Conservation (phyloP, 352 stramenopile species). For the Globisporangium splendens region DNA sequence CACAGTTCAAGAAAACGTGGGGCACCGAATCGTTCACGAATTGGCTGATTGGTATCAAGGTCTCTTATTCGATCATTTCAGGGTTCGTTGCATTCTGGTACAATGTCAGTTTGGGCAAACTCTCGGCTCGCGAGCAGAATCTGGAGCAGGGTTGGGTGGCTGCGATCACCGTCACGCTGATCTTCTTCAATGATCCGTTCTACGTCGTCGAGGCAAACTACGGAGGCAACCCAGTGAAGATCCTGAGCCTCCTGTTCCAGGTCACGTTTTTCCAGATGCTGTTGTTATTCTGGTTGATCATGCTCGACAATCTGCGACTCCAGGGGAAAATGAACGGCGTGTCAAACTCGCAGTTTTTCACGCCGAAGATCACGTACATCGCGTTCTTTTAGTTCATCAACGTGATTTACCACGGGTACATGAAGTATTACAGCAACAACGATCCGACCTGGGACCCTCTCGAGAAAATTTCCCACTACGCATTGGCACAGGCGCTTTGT, state of each 20-base stretch:
- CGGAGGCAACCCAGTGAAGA: conserved; percentile 41
- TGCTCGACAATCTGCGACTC: conserved; percentile 54
- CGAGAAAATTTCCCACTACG: conserved; percentile 33
- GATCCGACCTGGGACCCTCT: conserved; percentile 45
- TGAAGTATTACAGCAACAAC: conserved; percentile 64
- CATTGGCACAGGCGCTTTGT: conserved; percentile 29
- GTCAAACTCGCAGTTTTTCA: conserved; percentile 53
- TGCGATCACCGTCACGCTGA: conserved; percentile 36
- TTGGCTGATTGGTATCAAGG: conserved; percentile 57
- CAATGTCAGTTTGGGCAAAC: conserved; percentile 34
- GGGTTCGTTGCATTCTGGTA: conserved; percentile 35
- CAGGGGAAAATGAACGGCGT: conserved; percentile 44
- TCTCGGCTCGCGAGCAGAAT: conserved; percentile 49
- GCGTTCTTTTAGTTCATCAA: conserved; percentile 57
- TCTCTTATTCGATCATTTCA: conserved; percentile 50
- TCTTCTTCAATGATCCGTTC: conserved; percentile 64
- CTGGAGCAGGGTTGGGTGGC: conserved; percentile 56
- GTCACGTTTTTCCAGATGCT: conserved; percentile 59
- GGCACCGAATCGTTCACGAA: conserved; percentile 43
- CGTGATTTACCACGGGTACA: conserved; percentile 48
- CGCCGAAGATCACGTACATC: conserved; percentile 43
- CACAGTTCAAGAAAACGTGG: conserved; percentile 57
- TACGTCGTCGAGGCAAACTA: conserved; percentile 45
- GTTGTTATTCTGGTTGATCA: conserved; percentile 55
- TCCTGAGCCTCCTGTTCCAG: conserved; percentile 52